phyloP scores from a whole-genome alignment of 169 alveolate genomes.

The Plasmodium inui region DNA sequence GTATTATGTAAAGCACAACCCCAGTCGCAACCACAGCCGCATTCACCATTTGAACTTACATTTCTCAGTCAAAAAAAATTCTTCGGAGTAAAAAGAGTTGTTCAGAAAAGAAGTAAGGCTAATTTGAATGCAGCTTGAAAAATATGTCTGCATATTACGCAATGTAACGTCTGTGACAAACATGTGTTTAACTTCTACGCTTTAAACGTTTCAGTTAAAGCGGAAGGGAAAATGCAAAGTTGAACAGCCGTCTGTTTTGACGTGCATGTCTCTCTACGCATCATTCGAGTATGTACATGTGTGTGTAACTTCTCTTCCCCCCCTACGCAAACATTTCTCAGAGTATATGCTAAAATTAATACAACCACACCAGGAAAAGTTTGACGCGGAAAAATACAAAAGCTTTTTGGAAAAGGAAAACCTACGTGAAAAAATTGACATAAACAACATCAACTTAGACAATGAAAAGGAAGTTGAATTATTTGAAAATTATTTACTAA shows the following conservation, averaged over 20 bases:
- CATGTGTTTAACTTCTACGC: background rate
- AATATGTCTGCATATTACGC: background rate
- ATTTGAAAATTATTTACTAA: constrained; percentile 69
- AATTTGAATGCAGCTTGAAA: background rate
- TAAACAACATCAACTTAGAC: constrained; percentile 63
- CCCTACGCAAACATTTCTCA: background rate
- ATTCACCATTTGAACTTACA: constrained; percentile 3
- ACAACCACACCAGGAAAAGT: constrained; percentile 72
- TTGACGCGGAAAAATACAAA: constrained; percentile 52
- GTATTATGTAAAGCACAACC: constrained; percentile 27
- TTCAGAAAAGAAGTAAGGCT: constrained; percentile 66
- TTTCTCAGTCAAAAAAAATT: constrained; percentile 37
- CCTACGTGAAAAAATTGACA: constrained; percentile 50
- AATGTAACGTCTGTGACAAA: background rate
- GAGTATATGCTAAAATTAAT: constrained; percentile 71
- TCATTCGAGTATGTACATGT: constrained; percentile 5
- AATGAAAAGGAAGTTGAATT: constrained; percentile 72
- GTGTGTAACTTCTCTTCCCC: background rate
- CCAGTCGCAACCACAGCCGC: background rate
- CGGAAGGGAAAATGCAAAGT: background rate
- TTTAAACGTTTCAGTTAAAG: background rate
- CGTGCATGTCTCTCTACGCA: background rate
- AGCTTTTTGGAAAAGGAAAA: constrained; percentile 53
- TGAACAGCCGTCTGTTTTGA: background rate
- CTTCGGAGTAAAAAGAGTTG: constrained; percentile 75